A percentile compares a stretch with the other conserved stretches of the same genome.
These are phyloP conservation scores for Thelephora ganbajun DNA, from an alignment of 768 basidiomycete genomes.

Conservation along the genomic window DNA sequence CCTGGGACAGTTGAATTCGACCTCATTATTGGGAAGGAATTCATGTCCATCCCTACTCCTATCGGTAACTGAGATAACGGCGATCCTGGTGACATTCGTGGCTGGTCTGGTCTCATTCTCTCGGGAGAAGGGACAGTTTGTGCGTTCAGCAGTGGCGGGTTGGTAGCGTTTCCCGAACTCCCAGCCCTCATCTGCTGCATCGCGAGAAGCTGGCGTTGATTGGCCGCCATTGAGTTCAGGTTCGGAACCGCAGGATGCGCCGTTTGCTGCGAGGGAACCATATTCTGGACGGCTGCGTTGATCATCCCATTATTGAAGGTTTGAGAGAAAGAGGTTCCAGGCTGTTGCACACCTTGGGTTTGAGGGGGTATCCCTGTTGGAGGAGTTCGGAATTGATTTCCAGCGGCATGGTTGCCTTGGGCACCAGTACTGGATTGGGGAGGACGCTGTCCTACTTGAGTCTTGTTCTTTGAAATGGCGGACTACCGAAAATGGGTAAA, in stretches of 20 bases:
- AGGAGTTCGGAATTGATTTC: too few species aligned
- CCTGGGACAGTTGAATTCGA: constrained; percentile 55
- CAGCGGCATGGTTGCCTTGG: too few species aligned
- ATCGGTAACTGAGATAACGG: constrained; percentile 26
- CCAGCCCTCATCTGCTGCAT: constrained; percentile 23
- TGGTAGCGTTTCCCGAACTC: background rate
- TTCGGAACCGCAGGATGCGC: background rate
- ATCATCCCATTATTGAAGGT: too few species aligned
- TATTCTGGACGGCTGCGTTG: too few species aligned
- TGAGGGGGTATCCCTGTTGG: too few species aligned
- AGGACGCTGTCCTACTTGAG: too few species aligned
- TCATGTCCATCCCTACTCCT: background rate
- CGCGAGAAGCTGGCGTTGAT: constrained; percentile 33
- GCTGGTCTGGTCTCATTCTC: background rate
- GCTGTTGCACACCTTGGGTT: too few species aligned
- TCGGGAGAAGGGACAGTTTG: constrained; percentile 5
- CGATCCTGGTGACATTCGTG: constrained; percentile 7
- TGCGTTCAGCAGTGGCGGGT: constrained; percentile 3
- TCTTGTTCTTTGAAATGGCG: constrained; percentile 13
- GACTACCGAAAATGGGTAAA: background rate
- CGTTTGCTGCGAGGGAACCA: too few species aligned
- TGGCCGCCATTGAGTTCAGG: constrained; percentile 13
- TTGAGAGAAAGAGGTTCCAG: too few species aligned
- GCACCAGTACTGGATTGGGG: too few species aligned
- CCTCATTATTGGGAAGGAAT: constrained; percentile 31